A percentile compares a stretch with the other conserved stretches of the same genome.
Evolutionary conservation across 2,329 filamentous ascomycete species (phyloP).

Genomic region (Penicillium sp.): DNA sequence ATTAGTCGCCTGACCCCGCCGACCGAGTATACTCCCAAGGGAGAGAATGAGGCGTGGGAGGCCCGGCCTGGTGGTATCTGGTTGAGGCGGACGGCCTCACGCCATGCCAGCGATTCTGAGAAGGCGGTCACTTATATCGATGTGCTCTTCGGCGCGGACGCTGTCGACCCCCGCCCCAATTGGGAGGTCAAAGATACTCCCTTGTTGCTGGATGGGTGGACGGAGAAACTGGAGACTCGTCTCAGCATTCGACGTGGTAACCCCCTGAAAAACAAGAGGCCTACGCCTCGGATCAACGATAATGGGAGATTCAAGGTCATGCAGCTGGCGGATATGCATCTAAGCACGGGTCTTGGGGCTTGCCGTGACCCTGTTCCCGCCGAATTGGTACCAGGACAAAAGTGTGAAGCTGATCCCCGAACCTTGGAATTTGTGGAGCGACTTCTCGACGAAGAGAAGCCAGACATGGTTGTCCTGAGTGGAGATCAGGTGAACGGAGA

Average conservation of each 20-base stretch:
- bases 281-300: slow-evolving; percentile 77
- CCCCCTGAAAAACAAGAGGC: slow-evolving; percentile 68
- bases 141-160: slow-evolving; percentile 87
- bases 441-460: slow-evolving; percentile 89
- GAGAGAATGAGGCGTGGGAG: slow-evolving; percentile 75
- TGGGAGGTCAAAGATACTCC: slow-evolving; percentile 81
- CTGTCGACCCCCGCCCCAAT: slow-evolving; percentile 83
- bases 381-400: slow-evolving; percentile 68
- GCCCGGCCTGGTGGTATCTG: slow-evolving; percentile 77
- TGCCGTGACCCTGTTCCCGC: slow-evolving; percentile 88
- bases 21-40: slow-evolving; percentile 59
- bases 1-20: slow-evolving; percentile 75
- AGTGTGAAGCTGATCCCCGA: slow-evolving; percentile 88
- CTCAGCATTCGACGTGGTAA: slow-evolving; percentile 78
- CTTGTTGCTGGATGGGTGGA: slow-evolving; percentile 70
- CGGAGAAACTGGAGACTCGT: slow-evolving; percentile 70
- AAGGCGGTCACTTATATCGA: slow-evolving; percentile 80
- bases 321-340: slow-evolving; percentile 91
- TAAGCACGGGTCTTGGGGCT: slow-evolving; percentile 84
- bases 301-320: slow-evolving; percentile 97
- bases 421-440: slow-evolving; percentile 87
- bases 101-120: slow-evolving; percentile 75
- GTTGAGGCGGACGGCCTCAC: slow-evolving; percentile 76
- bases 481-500: slow-evolving; percentile 97
- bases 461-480: slow-evolving; percentile 87